Conservation (phyloP, 306 rosid species). For the Lathyrus aphaca region DNA sequence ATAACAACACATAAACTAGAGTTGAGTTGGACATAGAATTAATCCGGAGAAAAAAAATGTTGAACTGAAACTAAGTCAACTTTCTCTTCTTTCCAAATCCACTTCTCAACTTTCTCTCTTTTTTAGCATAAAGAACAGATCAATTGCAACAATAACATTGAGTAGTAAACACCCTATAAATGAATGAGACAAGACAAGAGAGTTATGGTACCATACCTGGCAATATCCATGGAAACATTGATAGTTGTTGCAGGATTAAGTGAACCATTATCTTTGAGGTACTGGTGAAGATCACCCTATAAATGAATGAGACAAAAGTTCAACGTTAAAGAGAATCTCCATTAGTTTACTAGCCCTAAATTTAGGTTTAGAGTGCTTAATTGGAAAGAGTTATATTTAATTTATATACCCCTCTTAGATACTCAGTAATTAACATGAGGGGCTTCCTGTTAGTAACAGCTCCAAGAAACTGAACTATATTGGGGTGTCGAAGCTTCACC, state of each 20-base stretch:
- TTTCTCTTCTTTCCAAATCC: too few relatives aligned
- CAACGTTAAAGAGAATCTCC: slow-evolving; percentile 32
- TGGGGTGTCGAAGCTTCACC: too few relatives aligned
- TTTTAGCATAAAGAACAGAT: too few relatives aligned
- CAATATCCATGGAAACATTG: slow-evolving; percentile 87
- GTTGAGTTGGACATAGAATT: too few relatives aligned
- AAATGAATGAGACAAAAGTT: slow-evolving; percentile 47
- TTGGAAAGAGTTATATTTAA: slow-evolving; percentile 33
- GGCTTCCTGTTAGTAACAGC: too few relatives aligned
- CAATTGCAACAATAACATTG: neutral
- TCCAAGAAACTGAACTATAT: too few relatives aligned
- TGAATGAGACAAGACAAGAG: neutral
- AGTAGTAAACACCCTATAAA: neutral
- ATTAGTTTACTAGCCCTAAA: slow-evolving; percentile 27
- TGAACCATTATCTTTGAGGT: slow-evolving; percentile 90
- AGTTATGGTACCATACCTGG: too few relatives aligned
- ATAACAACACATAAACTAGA: too few relatives aligned
- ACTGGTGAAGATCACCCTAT: slow-evolving; percentile 96
- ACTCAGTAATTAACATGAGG: slow-evolving; percentile 92
- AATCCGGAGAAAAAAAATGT: too few relatives aligned
- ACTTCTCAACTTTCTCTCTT: too few relatives aligned
- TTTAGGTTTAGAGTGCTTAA: slow-evolving; percentile 23
- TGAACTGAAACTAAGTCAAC: too few relatives aligned
- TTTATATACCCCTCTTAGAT: slow-evolving; percentile 83
- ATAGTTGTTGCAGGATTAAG: slow-evolving; percentile 74